Evolutionary conservation across 202 grass and related monocot genomes (phyloP).

Genomic region (Alloteropsis angusta): DNA sequence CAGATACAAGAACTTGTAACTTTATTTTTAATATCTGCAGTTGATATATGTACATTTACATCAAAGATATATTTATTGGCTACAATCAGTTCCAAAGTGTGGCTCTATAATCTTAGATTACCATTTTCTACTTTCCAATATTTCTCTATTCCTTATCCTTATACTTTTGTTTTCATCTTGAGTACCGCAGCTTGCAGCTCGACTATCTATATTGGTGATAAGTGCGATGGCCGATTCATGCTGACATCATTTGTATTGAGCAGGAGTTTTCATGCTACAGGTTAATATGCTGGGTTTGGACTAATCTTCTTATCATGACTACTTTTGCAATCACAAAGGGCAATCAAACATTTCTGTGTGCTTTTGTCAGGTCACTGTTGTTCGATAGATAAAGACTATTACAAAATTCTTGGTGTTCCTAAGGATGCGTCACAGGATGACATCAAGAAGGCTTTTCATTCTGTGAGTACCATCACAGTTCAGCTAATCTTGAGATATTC

Average conservation of each 20-base stretch:
- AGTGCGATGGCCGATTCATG: constrained; percentile 22
- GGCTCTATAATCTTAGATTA: neutral
- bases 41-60: neutral
- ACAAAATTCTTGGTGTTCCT: constrained; percentile 76
- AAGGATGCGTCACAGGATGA: constrained; percentile 73
- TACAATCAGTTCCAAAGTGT: neutral
- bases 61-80: neutral
- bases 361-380: constrained; percentile 37
- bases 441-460: constrained; percentile 92
- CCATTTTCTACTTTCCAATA: neutral
- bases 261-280: constrained; percentile 77
- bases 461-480: constrained; percentile 50
- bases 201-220: constrained; percentile 26
- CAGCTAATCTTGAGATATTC: neutral
- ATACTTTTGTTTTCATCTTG: constrained; percentile 14
- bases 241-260: constrained; percentile 31
- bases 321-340: constrained; percentile 6
- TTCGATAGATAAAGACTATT: constrained; percentile 63
- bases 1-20: neutral
- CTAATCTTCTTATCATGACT: neutral
- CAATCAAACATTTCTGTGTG: constrained; percentile 2
- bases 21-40: neutral
- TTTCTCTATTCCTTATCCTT: neutral
- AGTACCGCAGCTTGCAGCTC: constrained; percentile 35
- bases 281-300: constrained; percentile 31